A percentile compares a stretch with the other conserved stretches of the same genome.
Evolutionary conservation across 2,329 filamentous ascomycete genomes (phyloP).

Genomic region (Talaromyces piceae): DNA sequence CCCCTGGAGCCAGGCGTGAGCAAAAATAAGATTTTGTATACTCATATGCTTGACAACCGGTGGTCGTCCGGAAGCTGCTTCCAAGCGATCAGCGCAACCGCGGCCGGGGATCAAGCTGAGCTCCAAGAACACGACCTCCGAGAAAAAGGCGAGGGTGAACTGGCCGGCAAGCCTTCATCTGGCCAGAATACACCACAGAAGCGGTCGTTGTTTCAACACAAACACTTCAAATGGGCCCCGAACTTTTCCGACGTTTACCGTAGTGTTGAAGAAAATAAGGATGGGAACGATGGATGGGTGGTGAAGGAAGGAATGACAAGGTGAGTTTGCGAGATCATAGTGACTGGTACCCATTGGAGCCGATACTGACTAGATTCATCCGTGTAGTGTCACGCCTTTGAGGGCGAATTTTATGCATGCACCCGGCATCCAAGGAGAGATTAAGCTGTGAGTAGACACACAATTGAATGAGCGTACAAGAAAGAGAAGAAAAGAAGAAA

Average conservation of each 20-base stretch:
- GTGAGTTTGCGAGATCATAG: slow-evolving; percentile 36
- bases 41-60: slow-evolving; percentile 80
- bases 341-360: neutral
- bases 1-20: slow-evolving; percentile 73
- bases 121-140: slow-evolving; percentile 69
- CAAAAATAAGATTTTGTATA: slow-evolving; percentile 67
- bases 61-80: slow-evolving; percentile 85
- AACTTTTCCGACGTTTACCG: slow-evolving; percentile 79
- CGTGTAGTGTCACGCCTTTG: slow-evolving; percentile 75
- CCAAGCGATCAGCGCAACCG: slow-evolving; percentile 62
- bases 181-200: slow-evolving; percentile 17
- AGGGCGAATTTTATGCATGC: slow-evolving; percentile 88
- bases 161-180: slow-evolving; percentile 19
- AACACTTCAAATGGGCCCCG: slow-evolving; percentile 93
- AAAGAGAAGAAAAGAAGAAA: slow-evolving; percentile 12
- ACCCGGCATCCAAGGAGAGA: slow-evolving; percentile 58
- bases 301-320: slow-evolving; percentile 83
- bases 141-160: slow-evolving; percentile 48
- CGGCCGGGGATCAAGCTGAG: slow-evolving; percentile 51
- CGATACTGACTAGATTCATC: slow-evolving; percentile 10
- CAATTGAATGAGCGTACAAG: slow-evolving; percentile 2
- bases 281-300: slow-evolving; percentile 88
- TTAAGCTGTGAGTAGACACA: slow-evolving; percentile 71
- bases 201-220: slow-evolving; percentile 57
- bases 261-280: slow-evolving; percentile 69